Evolutionary conservation across 2,329 filamentous ascomycete species (phyloP).

Genomic region (Endoconidiophora laricicola): DNA sequence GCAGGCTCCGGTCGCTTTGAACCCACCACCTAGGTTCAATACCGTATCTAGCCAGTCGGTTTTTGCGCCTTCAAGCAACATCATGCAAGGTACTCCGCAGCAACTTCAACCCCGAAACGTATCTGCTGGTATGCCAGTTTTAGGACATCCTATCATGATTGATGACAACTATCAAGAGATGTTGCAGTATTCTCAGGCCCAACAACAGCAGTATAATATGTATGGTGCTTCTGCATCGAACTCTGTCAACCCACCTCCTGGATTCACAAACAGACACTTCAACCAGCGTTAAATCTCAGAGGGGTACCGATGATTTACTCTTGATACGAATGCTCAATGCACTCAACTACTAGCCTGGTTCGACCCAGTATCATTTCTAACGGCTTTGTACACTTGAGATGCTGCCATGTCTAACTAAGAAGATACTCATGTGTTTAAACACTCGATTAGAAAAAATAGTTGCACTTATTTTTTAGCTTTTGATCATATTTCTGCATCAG

Average conservation of each 20-base stretch:
- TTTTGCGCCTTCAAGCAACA: background rate
- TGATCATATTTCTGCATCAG: too few species aligned
- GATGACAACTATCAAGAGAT: too few species aligned
- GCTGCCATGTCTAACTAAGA: too few species aligned
- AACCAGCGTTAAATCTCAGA: background rate
- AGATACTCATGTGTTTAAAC: too few species aligned
- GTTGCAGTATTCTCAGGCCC: background rate
- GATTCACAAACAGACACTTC: constrained; percentile 2
- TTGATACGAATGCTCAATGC: too few species aligned
- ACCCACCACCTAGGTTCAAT: constrained; percentile 4
- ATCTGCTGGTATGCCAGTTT: background rate
- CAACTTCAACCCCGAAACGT: constrained; percentile 6
- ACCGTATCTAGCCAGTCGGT: background rate
- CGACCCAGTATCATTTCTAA: too few species aligned
- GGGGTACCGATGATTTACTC: too few species aligned
- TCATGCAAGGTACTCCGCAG: constrained; percentile 2
- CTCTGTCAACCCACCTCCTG: background rate
- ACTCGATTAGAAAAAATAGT: too few species aligned
- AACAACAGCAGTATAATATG: background rate
- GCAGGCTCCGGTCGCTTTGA: background rate
- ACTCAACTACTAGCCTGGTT: too few species aligned
- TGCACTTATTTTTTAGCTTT: too few species aligned
- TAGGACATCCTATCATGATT: too few species aligned
- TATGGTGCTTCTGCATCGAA: background rate
- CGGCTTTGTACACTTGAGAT: too few species aligned